Base-by-base conservation (phyloP, 2,329 filamentous ascomycete species). In the Colletotrichum theobromicola region DNA sequence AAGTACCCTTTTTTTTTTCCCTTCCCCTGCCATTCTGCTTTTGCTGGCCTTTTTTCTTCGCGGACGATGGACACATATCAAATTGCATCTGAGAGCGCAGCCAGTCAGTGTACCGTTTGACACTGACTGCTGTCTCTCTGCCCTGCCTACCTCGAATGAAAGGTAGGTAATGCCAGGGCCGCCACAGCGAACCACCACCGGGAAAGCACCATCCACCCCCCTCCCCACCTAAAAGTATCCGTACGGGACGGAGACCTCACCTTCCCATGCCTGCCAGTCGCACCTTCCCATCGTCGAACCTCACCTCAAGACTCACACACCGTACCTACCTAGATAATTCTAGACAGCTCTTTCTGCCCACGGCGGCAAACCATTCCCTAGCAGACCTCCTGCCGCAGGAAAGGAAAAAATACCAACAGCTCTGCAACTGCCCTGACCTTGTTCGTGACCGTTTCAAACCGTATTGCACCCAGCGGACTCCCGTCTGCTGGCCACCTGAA, bases 91-190 rank as follows among this genome's bases (percentile, higher is more conserved):
- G 60, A 62, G 60, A 62, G 60, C 60, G 60, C 60, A 62, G 60
- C 34, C 28, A 32, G 67, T 74, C 60, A 71, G 61, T 71, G 60
- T 74, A 21, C 50, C 53, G 37, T 62, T 61, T 70, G 60, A 57
- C 60, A 67, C 69, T 67, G 53, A 72, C 53, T 32, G 71, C 66
- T 58, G 34, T 57, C 35, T 61, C 32, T 21, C 8, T n/a, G n/a
- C n/a, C 26, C 18, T 32, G n/a, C 28, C 42, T 46, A n/a, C 42
- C 42, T 46, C 42, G 35, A 46, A 46, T 5, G 46, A 64, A 37
- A 10, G 28, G 58, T 37, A 10, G 28, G 58, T 60, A 16, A 28
- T 53, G 67, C 42, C 67, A 65, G 71, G 71, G 34, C 60, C 28
- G 35, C 46, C 32, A 64, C 26, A 50, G 37, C 66, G 28, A 61